Evolutionary conservation across 768 basidiomycete genomes (phyloP).

Genomic region (Xanthoconium purpureum): DNA sequence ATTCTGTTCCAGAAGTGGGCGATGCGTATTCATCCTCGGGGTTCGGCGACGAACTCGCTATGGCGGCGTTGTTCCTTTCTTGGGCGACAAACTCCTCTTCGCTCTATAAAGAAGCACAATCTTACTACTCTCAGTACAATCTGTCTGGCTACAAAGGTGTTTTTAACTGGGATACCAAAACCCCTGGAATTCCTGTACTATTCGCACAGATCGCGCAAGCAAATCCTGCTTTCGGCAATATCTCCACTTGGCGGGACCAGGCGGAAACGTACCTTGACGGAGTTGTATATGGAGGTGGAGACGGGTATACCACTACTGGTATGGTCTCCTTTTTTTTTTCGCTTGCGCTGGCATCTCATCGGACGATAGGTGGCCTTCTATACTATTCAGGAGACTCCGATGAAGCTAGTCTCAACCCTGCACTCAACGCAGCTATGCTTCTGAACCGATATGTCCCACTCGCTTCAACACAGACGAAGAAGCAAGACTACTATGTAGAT

Average conservation of each 20-base stretch:
- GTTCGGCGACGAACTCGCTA: conserved; percentile 69
- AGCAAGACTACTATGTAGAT: conserved; percentile 57
- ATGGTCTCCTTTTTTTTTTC: conserved; percentile 12
- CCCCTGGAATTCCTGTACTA: conserved; percentile 70
- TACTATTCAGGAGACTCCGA: conserved; percentile 85
- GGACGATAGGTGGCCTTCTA: conserved; percentile 63
- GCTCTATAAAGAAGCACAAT: conserved; percentile 60
- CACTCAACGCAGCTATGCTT: conserved; percentile 85
- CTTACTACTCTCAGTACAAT: conserved; percentile 55
- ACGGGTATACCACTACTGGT: conserved; percentile 63
- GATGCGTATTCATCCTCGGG: conserved; percentile 68
- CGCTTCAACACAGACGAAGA: conserved; percentile 59
- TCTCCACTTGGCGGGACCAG: conserved; percentile 62
- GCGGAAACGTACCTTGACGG: conserved; percentile 76
- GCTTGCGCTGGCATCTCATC: background rate
- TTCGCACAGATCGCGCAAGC: conserved; percentile 70
- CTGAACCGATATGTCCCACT: conserved; percentile 72
- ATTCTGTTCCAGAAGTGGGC: conserved; percentile 61
- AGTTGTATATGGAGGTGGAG: conserved; percentile 56
- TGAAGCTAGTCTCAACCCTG: conserved; percentile 76
- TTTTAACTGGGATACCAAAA: conserved; percentile 90
- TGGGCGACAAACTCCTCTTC: conserved; percentile 62
- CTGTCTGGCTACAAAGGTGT: conserved; percentile 52
- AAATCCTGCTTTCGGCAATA: conserved; percentile 53
- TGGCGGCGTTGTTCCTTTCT: conserved; percentile 76